Conservation (phyloP, 2,329 filamentous ascomycete species). For the Verticillium nonalfalfae region DNA sequence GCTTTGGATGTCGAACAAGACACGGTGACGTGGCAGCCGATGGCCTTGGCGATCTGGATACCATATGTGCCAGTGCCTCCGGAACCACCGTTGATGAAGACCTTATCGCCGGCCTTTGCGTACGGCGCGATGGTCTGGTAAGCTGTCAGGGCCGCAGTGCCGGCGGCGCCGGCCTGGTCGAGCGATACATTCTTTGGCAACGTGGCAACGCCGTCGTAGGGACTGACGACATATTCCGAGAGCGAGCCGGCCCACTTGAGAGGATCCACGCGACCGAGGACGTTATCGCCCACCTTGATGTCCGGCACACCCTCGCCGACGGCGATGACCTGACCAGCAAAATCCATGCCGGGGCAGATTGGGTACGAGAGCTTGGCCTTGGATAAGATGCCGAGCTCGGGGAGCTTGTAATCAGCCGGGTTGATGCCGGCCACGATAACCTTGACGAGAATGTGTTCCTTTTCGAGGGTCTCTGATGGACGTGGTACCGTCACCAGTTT, state of each 20-base stretch:
- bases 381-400: slow-evolving; percentile 33
- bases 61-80: slow-evolving; percentile 56
- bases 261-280: slow-evolving; percentile 32
- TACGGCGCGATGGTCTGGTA: slow-evolving; percentile 40
- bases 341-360: slow-evolving; percentile 44
- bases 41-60: slow-evolving; percentile 58
- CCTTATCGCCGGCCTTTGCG: slow-evolving; percentile 41
- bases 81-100: slow-evolving; percentile 61
- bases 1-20: slow-evolving; percentile 57
- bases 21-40: slow-evolving; percentile 56
- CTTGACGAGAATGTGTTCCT: slow-evolving; percentile 45
- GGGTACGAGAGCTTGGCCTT: slow-evolving; percentile 30
- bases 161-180: slow-evolving; percentile 34
- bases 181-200: slow-evolving; percentile 22
- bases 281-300: slow-evolving; percentile 31
- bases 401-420: slow-evolving; percentile 58
- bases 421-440: slow-evolving; percentile 50
- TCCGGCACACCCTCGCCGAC: slow-evolving; percentile 18
- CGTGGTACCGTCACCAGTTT: slow-evolving; percentile 23
- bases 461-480: slow-evolving; percentile 27
- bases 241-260: slow-evolving; percentile 25
- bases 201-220: slow-evolving; percentile 20
- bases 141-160: slow-evolving; percentile 39
- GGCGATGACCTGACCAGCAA: slow-evolving; percentile 35
- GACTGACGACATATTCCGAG: slow-evolving; percentile 23